These are phyloP conservation scores for Termitomyces sp. DNA, from an alignment of 768 basidiomycete species.

Conservation along the genomic window DNA sequence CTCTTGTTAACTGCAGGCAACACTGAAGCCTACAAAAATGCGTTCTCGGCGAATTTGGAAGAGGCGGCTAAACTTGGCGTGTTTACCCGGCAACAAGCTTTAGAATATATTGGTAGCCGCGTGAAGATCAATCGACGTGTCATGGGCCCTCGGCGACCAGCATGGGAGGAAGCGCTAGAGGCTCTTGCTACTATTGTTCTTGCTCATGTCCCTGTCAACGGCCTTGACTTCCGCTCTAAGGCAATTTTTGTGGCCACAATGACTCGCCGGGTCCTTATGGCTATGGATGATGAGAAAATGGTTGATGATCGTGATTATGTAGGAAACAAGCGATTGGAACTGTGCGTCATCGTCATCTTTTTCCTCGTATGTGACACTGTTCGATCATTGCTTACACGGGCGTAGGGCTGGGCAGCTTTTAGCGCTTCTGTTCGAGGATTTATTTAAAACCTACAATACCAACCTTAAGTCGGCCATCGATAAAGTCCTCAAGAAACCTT, in stretches of 20 bases:
- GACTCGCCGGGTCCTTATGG: constrained; percentile 94
- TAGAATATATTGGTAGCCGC: constrained; percentile 91
- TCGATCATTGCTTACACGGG: background rate
- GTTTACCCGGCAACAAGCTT: constrained; percentile 88
- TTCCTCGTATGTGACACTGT: background rate
- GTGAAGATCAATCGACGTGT: constrained; percentile 84
- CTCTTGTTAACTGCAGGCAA: constrained; percentile 90
- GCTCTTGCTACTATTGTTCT: constrained; percentile 97
- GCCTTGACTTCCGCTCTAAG: constrained; percentile 87
- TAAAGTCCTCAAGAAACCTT: constrained; percentile 95
- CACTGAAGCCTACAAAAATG: constrained; percentile 79
- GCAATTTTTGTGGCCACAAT: constrained; percentile 97
- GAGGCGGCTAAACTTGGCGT: constrained; percentile 90
- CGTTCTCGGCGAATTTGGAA: constrained; percentile 90
- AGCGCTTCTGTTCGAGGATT: constrained; percentile 93
- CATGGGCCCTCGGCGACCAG: constrained; percentile 76
- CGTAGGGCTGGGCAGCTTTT: constrained; percentile 90
- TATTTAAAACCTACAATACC: constrained; percentile 98
- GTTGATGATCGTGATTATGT: constrained; percentile 99
- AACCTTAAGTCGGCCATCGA: constrained; percentile 95
- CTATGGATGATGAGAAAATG: constrained; percentile 94
- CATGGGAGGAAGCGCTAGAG: constrained; percentile 93
- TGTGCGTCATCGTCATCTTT: constrained; percentile 49
- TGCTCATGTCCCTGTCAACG: constrained; percentile 89
- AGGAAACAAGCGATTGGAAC: constrained; percentile 95